These are phyloP conservation scores for Boletus rex-veris DNA, from an alignment of 768 basidiomycete genomes.

Conservation along the genomic window DNA sequence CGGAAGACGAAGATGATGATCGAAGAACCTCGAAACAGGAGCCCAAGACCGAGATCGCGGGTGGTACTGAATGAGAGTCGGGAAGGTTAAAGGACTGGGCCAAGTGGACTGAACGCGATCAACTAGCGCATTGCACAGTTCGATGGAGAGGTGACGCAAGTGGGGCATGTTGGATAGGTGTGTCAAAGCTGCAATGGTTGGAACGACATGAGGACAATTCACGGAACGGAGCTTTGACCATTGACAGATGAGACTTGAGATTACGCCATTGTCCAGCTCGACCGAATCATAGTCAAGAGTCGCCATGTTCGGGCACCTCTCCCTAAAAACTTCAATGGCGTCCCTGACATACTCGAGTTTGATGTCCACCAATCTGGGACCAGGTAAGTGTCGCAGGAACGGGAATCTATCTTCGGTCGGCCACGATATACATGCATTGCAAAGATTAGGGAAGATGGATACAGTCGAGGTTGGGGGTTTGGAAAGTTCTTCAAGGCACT, in stretches of 20 bases:
- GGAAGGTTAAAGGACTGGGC: neutral
- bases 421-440: rapidly evolving
- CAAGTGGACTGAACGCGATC: neutral
- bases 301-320: neutral
- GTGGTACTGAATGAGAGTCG: neutral
- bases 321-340: neutral
- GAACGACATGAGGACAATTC: neutral
- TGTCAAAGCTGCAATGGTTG: neutral
- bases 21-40: neutral
- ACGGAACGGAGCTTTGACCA: neutral
- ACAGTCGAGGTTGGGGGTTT: neutral
- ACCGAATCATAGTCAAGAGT: neutral
- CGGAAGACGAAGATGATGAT: neutral
- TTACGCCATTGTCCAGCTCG: too few species aligned
- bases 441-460: neutral
- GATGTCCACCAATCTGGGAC: neutral
- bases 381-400: neutral
- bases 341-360: neutral
- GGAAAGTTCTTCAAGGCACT: neutral
- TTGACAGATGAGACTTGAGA: neutral
- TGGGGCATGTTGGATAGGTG: neutral
- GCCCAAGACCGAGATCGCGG: neutral
- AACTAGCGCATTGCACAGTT: neutral
- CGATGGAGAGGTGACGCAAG: neutral
- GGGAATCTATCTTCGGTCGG: neutral